Percentiles rank a stretch among this genome's conserved stretches.
phyloP scores from a whole-genome alignment of 306 rosid species.

The Ammopiptanthus mongolicus region DNA sequence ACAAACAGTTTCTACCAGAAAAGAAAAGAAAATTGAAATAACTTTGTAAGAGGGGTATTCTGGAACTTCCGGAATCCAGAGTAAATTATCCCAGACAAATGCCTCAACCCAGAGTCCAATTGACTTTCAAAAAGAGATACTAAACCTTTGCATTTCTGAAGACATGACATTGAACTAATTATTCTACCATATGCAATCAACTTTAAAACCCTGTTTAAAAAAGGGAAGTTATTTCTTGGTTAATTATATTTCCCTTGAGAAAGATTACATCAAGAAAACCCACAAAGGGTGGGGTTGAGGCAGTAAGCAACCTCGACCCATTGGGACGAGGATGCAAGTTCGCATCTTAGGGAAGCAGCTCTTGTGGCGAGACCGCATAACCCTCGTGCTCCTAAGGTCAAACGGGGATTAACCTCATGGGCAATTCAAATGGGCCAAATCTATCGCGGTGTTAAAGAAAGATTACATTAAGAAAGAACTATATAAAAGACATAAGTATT shows the following conservation, averaged over 20 bases:
- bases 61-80: background rate
- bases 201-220: background rate
- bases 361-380: too few species aligned
- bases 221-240: background rate
- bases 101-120: background rate
- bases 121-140: constrained; percentile 3
- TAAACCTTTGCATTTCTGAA: background rate
- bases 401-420: too few species aligned
- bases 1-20: background rate
- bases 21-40: background rate
- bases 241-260: background rate
- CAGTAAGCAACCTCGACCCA: too few species aligned
- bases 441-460: background rate
- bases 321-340: too few species aligned
- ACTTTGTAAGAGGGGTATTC: background rate
- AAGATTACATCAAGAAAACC: background rate
- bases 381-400: too few species aligned
- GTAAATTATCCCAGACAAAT: background rate
- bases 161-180: background rate
- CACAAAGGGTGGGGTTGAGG: too few species aligned
- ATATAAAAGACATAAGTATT: background rate
- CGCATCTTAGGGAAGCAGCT: too few species aligned
- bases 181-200: background rate
- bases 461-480: constrained; percentile 8
- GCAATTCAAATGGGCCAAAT: too few species aligned